Evolutionary conservation across 371 early-diverging fungal genomes (phyloP), one percentile per base, ranked within the genome.

Genomic region (Apophysomyces trapeziformis): DNA sequence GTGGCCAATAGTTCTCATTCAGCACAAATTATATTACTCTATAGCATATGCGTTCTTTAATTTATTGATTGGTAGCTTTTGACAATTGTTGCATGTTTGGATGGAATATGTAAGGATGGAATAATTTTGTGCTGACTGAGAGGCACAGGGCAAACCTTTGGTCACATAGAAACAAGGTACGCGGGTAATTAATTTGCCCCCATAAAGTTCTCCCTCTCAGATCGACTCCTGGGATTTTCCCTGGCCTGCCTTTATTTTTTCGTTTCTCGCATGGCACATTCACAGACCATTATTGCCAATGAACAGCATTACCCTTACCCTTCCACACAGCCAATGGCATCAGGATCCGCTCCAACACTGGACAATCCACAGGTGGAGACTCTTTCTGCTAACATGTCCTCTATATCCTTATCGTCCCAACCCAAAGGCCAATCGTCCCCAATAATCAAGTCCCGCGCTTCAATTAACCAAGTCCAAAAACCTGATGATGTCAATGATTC

Each of bases 401-500:
- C 21, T 16, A 50, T 26, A 50, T 50, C 54, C 9, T 21, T 50
- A 50, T 50, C 54, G 1, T 50, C 54, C 21, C 54, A n/a, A 6
- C 54, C 54, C 8, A 50, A 50, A 50, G 21, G 8, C 1, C 54
- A 50, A 18, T 50, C 54, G n/a, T 21, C 54, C 5, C 21, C 54
- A 7, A n/a, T 18, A 45, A 50, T 50, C 4, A 50, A n/a, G 21
- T 21, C n/a, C 5, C 54, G 21, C 54, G 21, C 54, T 8, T 50
- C 21, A 21, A 21, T 35, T 26, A 50, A 21, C 21, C 54, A 50
- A 5, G 21, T 21, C 11, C 54, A 50, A 7, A 50, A 21, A 50
- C 21, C 54, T n/a, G 21, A 50, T 50, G 54, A 21, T 50, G 54
- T 9, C 54, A 21, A 9, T 50, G 54, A 50, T 50, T 50, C 54